Evolutionary conservation across 2,329 filamentous ascomycete genomes (phyloP).

Genomic region (Waltergamsia citrina): DNA sequence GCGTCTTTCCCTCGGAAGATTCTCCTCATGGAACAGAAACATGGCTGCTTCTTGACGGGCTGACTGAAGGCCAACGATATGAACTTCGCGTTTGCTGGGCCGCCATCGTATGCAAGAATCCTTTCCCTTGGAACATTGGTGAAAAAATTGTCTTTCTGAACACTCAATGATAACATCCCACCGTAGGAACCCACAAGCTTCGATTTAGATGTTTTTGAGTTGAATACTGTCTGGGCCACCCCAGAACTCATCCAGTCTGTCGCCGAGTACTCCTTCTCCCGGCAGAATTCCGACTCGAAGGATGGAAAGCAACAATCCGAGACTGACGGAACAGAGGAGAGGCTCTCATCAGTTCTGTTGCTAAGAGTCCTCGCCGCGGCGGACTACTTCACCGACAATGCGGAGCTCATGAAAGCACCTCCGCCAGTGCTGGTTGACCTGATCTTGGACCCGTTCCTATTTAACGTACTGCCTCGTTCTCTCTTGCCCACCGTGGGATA

Average conservation of each 20-base stretch:
- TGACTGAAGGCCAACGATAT: constrained; percentile 69
- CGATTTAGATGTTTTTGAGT: constrained; percentile 53
- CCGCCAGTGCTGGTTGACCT: constrained; percentile 68
- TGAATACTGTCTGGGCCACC: constrained; percentile 51
- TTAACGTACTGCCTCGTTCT: constrained; percentile 72
- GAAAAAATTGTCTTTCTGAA: too few species aligned
- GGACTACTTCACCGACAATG: constrained; percentile 74
- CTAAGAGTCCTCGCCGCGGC: constrained; percentile 68
- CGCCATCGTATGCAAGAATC: constrained; percentile 62
- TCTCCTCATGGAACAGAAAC: constrained; percentile 50
- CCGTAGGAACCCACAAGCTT: constrained; percentile 79
- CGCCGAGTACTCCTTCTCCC: constrained; percentile 45
- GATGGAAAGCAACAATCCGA: constrained; percentile 2
- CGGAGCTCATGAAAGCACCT: constrained; percentile 63
- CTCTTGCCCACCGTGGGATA: constrained; percentile 64
- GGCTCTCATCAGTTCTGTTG: constrained; percentile 50
- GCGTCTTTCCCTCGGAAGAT: constrained; percentile 52
- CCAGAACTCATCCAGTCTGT: constrained; percentile 57
- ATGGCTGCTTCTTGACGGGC: constrained; percentile 69
- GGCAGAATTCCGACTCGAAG: constrained; percentile 1
- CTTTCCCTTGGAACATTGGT: background rate
- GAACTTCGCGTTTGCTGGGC: constrained; percentile 91
- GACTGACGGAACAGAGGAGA: constrained; percentile 8
- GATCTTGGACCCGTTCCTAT: constrained; percentile 78
- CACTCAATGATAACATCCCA: too few species aligned